These are phyloP conservation scores for Inga oerstediana DNA, from an alignment of 306 rosid genomes.

Conservation along the genomic window DNA sequence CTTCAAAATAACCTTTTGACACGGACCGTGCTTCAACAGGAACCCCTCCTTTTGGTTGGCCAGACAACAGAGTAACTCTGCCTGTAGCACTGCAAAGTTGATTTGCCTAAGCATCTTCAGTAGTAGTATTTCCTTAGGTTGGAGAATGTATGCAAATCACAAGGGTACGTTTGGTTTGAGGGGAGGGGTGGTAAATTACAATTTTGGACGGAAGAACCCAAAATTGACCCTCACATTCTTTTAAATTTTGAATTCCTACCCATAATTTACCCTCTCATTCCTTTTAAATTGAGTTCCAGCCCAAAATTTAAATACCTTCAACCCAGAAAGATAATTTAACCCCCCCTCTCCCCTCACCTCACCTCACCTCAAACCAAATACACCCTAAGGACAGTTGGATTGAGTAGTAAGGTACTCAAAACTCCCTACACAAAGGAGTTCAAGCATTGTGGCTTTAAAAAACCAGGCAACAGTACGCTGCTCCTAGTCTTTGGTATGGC, in stretches of 20 bases:
- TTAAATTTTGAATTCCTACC: too few relatives aligned
- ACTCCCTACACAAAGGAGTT: background rate
- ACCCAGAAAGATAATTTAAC: too few relatives aligned
- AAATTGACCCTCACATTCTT: too few relatives aligned
- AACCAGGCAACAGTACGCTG: constrained; percentile 11
- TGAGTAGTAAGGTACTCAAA: background rate
- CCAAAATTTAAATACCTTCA: too few relatives aligned
- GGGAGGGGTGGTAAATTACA: too few relatives aligned
- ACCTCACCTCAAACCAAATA: too few relatives aligned
- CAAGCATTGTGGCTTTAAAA: background rate
- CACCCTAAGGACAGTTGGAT: background rate
- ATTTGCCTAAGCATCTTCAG: constrained; percentile 43
- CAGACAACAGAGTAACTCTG: constrained; percentile 72
- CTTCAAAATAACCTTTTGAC: constrained; percentile 91
- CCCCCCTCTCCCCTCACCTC: too few relatives aligned
- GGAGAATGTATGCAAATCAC: constrained; percentile 14
- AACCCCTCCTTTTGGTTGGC: constrained; percentile 95
- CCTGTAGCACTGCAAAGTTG: constrained; percentile 80
- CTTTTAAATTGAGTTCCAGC: too few relatives aligned
- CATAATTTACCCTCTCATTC: too few relatives aligned
- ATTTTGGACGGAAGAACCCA: too few relatives aligned
- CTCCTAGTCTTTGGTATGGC: constrained; percentile 12
- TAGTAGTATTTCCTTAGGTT: constrained; percentile 25
- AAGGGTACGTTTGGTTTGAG: too few relatives aligned
- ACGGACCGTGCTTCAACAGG: constrained; percentile 91